These are phyloP conservation scores for Tetrapyrgos nigripes DNA, from an alignment of 1,284 basidiomycete species.

Conservation along the genomic window DNA sequence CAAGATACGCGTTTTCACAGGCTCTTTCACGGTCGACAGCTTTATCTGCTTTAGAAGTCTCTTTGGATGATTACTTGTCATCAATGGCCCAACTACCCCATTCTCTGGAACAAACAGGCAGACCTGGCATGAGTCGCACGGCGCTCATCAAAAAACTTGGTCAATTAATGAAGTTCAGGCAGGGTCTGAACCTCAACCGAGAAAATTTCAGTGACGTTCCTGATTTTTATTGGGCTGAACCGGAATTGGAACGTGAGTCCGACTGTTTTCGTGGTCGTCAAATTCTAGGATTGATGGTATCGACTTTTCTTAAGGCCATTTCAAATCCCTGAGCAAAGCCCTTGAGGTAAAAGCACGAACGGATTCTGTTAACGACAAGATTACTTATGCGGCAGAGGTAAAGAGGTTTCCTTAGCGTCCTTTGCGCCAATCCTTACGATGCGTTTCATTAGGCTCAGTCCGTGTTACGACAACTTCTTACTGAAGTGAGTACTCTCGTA, in stretches of 20 bases:
- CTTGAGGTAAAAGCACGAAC: constrained; percentile 85
- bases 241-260: constrained; percentile 78
- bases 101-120: constrained; percentile 77
- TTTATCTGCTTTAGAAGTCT: constrained; percentile 82
- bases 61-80: constrained; percentile 81
- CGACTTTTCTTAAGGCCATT: constrained; percentile 62
- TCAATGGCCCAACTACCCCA: constrained; percentile 82
- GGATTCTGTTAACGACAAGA: constrained; percentile 86
- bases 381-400: constrained; percentile 91
- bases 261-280: not conserved
- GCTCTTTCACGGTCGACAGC: constrained; percentile 88
- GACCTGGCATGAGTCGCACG: constrained; percentile 78
- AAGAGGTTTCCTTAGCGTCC: constrained; percentile 25
- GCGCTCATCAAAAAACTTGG: constrained; percentile 90
- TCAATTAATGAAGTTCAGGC: constrained; percentile 86
- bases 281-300: not conserved
- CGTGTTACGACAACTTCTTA: constrained; percentile 77
- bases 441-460: constrained; percentile 62
- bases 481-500: constrained; percentile 60
- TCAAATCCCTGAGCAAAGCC: constrained; percentile 81
- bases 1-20: constrained; percentile 89
- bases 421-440: constrained; percentile 15
- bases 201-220: constrained; percentile 91
- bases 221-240: constrained; percentile 92
- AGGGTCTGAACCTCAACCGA: constrained; percentile 86